Evolutionary conservation across 2,329 filamentous ascomycete species (phyloP).

Genomic region (Rutstroemia sp.): DNA sequence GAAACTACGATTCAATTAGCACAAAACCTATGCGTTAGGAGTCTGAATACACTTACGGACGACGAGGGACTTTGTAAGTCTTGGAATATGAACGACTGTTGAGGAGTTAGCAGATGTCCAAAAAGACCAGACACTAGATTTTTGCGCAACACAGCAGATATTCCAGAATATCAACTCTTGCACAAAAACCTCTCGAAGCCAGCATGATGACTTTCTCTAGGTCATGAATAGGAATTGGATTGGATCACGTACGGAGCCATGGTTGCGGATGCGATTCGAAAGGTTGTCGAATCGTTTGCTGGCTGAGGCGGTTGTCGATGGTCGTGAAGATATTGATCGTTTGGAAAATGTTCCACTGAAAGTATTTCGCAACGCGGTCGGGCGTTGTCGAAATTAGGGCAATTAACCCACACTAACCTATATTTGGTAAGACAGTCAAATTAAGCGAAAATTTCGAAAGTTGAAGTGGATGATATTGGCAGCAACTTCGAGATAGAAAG

Average conservation of each 20-base stretch:
- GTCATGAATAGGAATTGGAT: not conserved
- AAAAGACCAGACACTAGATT: not conserved
- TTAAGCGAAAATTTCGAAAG: conserved; percentile 5
- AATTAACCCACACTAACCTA: conserved; percentile 2
- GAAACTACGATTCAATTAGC: conserved; percentile 57
- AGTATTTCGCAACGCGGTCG: not conserved
- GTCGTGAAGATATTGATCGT: conserved; percentile 9
- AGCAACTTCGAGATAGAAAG: conserved; percentile 1
- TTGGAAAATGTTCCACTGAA: not conserved
- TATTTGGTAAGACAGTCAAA: not conserved
- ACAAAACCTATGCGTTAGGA: not conserved
- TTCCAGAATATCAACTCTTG: not conserved
- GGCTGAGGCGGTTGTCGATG: conserved; percentile 10
- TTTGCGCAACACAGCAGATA: not conserved
- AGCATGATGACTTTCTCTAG: not conserved
- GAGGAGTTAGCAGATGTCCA: not conserved
- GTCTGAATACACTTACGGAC: conserved; percentile 40
- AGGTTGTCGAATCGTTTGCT: conserved; percentile 8
- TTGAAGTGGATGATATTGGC: not conserved
- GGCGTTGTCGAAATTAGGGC: conserved; percentile 3
- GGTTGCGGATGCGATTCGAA: conserved; percentile 16
- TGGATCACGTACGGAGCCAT: conserved; percentile 34
- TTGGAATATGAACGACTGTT: conserved; percentile 69
- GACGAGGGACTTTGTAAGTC: conserved; percentile 98
- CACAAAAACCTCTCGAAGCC: not conserved